Base-by-base conservation (phyloP, 495 filamentous ascomycete species). In the Trichoderma gamsii region DNA sequence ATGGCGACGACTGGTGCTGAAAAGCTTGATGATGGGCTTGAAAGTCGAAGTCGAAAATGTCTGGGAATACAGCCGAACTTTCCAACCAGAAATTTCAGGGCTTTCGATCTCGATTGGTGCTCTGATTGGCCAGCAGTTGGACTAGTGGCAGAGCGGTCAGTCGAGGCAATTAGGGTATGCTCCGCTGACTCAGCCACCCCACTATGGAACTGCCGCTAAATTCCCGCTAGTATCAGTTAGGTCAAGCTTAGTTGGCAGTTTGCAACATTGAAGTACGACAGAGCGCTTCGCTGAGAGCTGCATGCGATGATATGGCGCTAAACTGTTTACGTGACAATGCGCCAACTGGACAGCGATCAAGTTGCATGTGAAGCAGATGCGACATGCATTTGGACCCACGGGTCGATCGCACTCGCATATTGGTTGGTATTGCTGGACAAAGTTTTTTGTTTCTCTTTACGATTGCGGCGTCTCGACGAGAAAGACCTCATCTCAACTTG, bases 1-100 rank as follows among this genome's bases (percentile, higher is more conserved):
- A 66, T 66, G 41, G 65, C 65, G 41, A 41, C 65, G 65, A 29
- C 44, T 66, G 65, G 23, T 51, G 56, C 56, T 61, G 56, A 61
- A 32, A 61, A 61, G 56, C 25, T 61, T 61, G 56, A 32, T 32
- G 56, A 61, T 61, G 27, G 56, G 56, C 56, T 61, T 15, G 27
- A 29, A 15, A 16, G 12, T 61, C 56, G 29, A 61, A 61, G 23
- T 27, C 56, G 23, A 61, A 61, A 25, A 29, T 23, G 25, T 23
- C 56, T 21, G n/a, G 3, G 56, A 32, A 61, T 61, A 61, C 25
- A 32, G 23, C 11, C 29, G 25, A 61, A 61, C 27, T 61, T 61
- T 27, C 21, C 49, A 38, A 9, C 49, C 49, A 32, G 4, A 61
- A 32, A 32, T 61, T 27, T 61, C 56, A 61, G 56, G 56, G 56